Conservation (phyloP, 495 filamentous ascomycete species). For the Aspergillus ellipticus region DNA sequence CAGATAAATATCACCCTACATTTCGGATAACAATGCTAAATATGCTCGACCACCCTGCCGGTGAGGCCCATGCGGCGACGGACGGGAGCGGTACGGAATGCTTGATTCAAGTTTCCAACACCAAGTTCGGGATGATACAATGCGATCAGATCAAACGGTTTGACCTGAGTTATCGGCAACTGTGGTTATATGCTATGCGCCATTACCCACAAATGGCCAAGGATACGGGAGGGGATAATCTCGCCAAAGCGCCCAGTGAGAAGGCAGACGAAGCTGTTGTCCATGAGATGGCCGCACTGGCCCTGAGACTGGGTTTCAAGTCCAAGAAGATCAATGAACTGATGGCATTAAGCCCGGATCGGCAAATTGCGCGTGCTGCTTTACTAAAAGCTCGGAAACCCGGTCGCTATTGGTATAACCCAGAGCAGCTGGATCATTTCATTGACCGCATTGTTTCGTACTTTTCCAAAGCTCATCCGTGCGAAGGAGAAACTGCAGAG, state of each 20-base stretch:
- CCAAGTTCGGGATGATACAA: slow-evolving; percentile 10
- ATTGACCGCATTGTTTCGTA: slow-evolving; percentile 20
- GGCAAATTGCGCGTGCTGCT: slow-evolving; percentile 25
- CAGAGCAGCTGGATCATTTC: slow-evolving; percentile 15
- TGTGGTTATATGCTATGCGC: slow-evolving; percentile 26
- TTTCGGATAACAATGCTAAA: slow-evolving; percentile 13
- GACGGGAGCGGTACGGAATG: background rate
- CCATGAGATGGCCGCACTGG: slow-evolving; percentile 27
- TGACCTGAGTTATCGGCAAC: slow-evolving; percentile 21
- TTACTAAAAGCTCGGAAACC: slow-evolving; percentile 32
- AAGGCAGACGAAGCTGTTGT: slow-evolving; percentile 25
- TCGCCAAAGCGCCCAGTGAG: slow-evolving; percentile 17
- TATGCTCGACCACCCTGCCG: background rate
- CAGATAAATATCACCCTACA: background rate
- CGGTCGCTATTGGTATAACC: slow-evolving; percentile 24
- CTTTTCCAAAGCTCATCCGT: slow-evolving; percentile 16
- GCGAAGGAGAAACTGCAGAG: slow-evolving; percentile 2
- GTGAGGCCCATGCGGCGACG: background rate
- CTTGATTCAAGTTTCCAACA: slow-evolving; percentile 26
- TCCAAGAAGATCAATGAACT: slow-evolving; percentile 22
- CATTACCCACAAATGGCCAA: slow-evolving; percentile 25
- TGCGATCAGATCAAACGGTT: slow-evolving; percentile 9
- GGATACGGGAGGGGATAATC: slow-evolving; percentile 13
- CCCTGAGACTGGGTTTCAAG: slow-evolving; percentile 25
- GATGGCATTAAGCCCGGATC: slow-evolving; percentile 22